Evolutionary conservation across 176 grass and related monocot species (phyloP).

Genomic region (Oryza coarctata): DNA sequence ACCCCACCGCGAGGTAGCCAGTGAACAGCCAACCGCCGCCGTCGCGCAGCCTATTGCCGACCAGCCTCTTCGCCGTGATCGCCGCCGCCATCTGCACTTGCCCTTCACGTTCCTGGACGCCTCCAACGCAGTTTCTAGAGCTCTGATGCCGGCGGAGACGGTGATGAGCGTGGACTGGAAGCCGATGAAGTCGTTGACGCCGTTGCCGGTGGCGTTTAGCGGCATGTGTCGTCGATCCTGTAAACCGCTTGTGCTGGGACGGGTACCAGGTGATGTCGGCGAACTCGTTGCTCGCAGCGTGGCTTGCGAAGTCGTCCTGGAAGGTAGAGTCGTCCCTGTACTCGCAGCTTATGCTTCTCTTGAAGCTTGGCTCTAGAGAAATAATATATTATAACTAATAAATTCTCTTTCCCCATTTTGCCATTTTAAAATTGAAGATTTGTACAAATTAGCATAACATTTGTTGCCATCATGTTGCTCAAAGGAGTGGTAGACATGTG

Average conservation of each 20-base stretch:
- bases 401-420: too few relatives aligned
- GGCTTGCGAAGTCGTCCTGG: conserved; percentile 57
- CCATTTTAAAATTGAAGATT: background rate
- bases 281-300: conserved; percentile 67
- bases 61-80: conserved; percentile 56
- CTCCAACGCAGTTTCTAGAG: conserved; percentile 54
- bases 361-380: conserved; percentile 63
- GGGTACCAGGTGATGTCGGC: conserved; percentile 87
- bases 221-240: conserved; percentile 56
- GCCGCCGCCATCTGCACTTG: conserved; percentile 46
- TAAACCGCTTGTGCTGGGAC: conserved; percentile 66
- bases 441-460: background rate
- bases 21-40: conserved; percentile 42
- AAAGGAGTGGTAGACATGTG: background rate
- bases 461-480: background rate
- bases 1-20: conserved; percentile 69
- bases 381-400: too few relatives aligned
- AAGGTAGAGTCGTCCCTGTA: conserved; percentile 53
- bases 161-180: conserved; percentile 52
- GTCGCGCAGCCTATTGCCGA: conserved; percentile 59
- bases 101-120: conserved; percentile 42
- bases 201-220: conserved; percentile 47
- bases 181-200: conserved; percentile 73
- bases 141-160: conserved; percentile 30
- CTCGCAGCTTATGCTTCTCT: conserved; percentile 69